Evolutionary conservation across 1,284 basidiomycete genomes (phyloP), one percentile per base, ranked within the genome.

Genomic region (Ceratobasidium sp.): DNA sequence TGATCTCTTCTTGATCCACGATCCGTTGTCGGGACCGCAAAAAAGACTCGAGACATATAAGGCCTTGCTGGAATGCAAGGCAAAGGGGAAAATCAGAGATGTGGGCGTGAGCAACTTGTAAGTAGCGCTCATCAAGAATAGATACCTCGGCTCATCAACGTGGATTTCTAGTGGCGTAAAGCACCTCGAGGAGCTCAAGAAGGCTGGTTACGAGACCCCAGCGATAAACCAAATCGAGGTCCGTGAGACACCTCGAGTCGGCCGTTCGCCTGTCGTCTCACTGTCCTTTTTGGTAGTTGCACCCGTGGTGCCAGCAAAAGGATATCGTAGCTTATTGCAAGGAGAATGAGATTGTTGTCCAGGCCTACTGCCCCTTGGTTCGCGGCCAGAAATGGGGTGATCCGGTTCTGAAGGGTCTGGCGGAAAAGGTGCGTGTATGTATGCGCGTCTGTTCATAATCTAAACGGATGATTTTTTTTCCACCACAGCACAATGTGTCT

Each of bases 191-290:
- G 89, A 93, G 77, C 88, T 97, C 41, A 84, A 83, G 62, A 80
- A 80, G 0, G 88, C 87, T 0, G 89, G 89, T 9, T 80, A 85
- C 60, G 84, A 86, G 75, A 80, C 85, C 78, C 94, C 94, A 0
- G 83, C 89, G 0, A 88, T 96, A 57, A 94, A 96, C 80, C 94
- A 97, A 78, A 89, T 96, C 70, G 91, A 96, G 83, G 90, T 88
- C 76, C 41, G 78, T 71, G 12, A n/a, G 26, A 23, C 18, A 3
- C 23, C 23, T 26, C 48, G n/a, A n/a, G n/a, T 12, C 21, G 23
- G 18, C 39, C 23, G 23, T 16, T n/a, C 23, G 26, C 28, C 23
- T n/a, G n/a, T n/a, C n/a, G n/a, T n/a, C n/a, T 4, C 28, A 30
- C 50, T 14, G 36, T 39, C 14, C 16, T 1, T 16, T 36, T 4